These are phyloP conservation scores for Crithidia thermophila DNA, from an alignment of 208 protist genomes.

Conservation along the genomic window DNA sequence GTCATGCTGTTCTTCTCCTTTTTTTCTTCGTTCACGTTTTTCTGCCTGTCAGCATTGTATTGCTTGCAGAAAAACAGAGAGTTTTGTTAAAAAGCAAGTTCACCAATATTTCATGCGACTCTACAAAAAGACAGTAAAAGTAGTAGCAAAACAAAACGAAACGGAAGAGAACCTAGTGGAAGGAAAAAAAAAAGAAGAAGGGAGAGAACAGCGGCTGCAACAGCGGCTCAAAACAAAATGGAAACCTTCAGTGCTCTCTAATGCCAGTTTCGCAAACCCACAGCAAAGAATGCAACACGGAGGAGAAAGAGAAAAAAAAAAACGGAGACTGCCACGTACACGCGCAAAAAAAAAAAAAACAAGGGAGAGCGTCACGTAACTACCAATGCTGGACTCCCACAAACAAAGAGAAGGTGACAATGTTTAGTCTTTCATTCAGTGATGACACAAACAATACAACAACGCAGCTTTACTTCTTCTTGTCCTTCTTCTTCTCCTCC, in stretches of 20 bases:
- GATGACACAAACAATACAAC: constrained; percentile 18
- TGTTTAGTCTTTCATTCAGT: no score
- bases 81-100: no score
- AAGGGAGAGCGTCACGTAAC: neutral
- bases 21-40: no score
- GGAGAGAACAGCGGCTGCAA: neutral
- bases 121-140: no score
- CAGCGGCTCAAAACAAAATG: no score
- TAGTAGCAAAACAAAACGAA: neutral
- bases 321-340: constrained; percentile 1
- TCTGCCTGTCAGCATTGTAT: no score
- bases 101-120: no score
- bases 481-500: constrained; percentile 9
- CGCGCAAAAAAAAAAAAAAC: constrained; percentile 15
- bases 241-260: no score
- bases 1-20: no score
- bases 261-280: no score
- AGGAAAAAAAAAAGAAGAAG: neutral
- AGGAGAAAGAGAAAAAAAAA: neutral
- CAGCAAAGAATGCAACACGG: neutral
- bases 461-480: constrained; percentile 8
- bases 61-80: no score
- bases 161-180: neutral
- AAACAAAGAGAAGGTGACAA: neutral
- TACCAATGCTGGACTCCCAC: no score